Base-by-base conservation (phyloP, 352 stramenopile species). In the Globisporangium megalacanthum region DNA sequence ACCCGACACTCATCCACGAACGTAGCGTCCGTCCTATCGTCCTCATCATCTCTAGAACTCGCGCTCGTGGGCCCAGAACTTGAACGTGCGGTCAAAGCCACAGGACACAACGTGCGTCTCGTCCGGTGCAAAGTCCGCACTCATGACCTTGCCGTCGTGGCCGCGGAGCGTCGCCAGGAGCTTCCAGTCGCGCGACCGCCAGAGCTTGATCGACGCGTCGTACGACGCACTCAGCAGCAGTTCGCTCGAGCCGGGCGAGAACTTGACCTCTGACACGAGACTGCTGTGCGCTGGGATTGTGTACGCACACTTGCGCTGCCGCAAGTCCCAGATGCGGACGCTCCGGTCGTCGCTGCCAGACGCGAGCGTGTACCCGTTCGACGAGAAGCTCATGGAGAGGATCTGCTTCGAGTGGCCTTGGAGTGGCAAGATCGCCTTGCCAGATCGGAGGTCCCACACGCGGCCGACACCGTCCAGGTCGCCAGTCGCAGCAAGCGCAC, bases 391-490 rank as follows among this genome's bases (percentile, higher is more conserved):
- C 56, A 96, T 77, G 22, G 79, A 93, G 29, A 98, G 63, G 50
- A 99, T 96, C 61, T 98, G 88, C 68, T 97, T 98, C 9, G 92
- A 96, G 73, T 99, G 97, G 60, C 96, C 97, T 57, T 95, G 83
- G 19, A 97, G 66, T 11, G 78, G 69, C 49, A 96, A 22, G 56
- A 98, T 89, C 13, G 83, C 81, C 64, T 98, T 98, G 39, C 97
- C 96, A 9, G 88, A 98, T 37, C 97, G 79, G 10, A 99, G 59
- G 74, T 99, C 97, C 97, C 97, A 99, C 31, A 98, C 76, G 29
- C 96, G 88, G 2, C 91, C 88, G 37, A 98, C 84, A 49, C 94
- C 94, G 44, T 88, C 83, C 69, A 98, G 87, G 66, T 99, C 96
- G n/a, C 92, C 97, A 20, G 96, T 98, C 10, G 90, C 80, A 35